Conservation (phyloP, 2,329 filamentous ascomycete genomes). For the Albifimbria verrucaria region DNA sequence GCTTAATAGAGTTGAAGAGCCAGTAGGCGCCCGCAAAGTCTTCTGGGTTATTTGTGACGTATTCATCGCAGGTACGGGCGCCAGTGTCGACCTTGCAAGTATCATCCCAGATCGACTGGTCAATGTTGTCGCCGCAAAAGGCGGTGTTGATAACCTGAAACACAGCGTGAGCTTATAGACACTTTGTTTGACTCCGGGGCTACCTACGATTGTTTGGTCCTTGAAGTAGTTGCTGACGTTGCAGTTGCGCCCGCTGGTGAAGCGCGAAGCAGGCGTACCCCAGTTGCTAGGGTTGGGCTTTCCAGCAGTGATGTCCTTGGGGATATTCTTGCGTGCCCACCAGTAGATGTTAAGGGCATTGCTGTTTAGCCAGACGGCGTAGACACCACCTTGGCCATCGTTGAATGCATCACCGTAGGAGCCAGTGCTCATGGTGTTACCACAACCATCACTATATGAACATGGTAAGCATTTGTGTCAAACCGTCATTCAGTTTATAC, state of each 20-base stretch:
- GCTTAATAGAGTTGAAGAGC: slow-evolving; percentile 63
- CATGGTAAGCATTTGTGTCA: background rate
- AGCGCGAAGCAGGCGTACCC: background rate
- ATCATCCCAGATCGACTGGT: slow-evolving; percentile 10
- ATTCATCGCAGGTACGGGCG: slow-evolving; percentile 63
- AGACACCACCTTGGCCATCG: slow-evolving; percentile 58
- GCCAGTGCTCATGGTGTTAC: slow-evolving; percentile 5
- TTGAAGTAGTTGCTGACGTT: slow-evolving; percentile 52
- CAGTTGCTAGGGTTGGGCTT: slow-evolving; percentile 52
- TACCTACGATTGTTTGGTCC: slow-evolving; percentile 60
- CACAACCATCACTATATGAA: slow-evolving; percentile 5
- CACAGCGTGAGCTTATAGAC: background rate
- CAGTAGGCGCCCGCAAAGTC: slow-evolving; percentile 70
- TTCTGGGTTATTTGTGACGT: slow-evolving; percentile 62
- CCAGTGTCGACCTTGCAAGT: slow-evolving; percentile 10
- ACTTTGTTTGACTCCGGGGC: background rate
- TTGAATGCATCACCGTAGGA: slow-evolving; percentile 65
- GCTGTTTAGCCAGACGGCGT: slow-evolving; percentile 67
- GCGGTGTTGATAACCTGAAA: slow-evolving; percentile 59
- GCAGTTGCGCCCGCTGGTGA: background rate
- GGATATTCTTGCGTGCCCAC: slow-evolving; percentile 62
- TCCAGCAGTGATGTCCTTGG: slow-evolving; percentile 53
- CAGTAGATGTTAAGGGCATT: slow-evolving; percentile 69
- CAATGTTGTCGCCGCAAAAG: slow-evolving; percentile 63
- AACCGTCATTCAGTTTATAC: background rate